Conservation (phyloP, 768 basidiomycete species). For the Kwoniella mangroviensis region DNA sequence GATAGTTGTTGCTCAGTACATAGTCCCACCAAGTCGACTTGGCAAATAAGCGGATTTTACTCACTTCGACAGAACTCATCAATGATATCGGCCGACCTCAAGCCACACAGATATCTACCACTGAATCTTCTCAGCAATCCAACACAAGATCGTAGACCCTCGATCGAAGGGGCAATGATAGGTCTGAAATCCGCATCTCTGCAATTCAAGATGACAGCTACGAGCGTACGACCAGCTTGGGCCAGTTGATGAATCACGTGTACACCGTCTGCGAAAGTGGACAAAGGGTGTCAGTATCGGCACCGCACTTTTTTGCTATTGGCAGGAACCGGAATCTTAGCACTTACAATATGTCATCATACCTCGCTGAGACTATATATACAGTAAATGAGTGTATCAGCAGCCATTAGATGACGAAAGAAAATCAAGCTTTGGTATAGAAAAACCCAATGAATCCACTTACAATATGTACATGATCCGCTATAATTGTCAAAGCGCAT, state of each 20-base stretch:
- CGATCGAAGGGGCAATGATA: constrained; percentile 78
- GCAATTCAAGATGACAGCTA: constrained; percentile 85
- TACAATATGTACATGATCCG: constrained; percentile 80
- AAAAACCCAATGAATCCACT: constrained; percentile 44
- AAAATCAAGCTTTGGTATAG: background rate
- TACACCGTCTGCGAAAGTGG: constrained; percentile 70
- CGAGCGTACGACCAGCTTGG: constrained; percentile 86
- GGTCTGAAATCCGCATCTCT: constrained; percentile 76
- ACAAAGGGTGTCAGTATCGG: background rate
- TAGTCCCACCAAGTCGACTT: background rate
- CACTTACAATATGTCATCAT: constrained; percentile 92
- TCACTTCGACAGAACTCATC: constrained; percentile 86
- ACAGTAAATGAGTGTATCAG: background rate
- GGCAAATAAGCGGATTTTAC: constrained; percentile 56
- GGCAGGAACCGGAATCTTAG: background rate
- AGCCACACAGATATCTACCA: constrained; percentile 87
- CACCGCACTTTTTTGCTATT: no score
- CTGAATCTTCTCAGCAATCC: constrained; percentile 86
- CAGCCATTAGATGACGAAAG: background rate
- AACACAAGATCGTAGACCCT: constrained; percentile 84
- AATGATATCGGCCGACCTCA: constrained; percentile 87
- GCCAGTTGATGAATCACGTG: constrained; percentile 95
- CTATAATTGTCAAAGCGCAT: constrained; percentile 79
- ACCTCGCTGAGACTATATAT: constrained; percentile 65
- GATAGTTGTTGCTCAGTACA: constrained; percentile 46